These are phyloP conservation scores for Monoraphidium neglectum DNA, from an alignment of 139 green algal genomes.

Conservation along the genomic window DNA sequence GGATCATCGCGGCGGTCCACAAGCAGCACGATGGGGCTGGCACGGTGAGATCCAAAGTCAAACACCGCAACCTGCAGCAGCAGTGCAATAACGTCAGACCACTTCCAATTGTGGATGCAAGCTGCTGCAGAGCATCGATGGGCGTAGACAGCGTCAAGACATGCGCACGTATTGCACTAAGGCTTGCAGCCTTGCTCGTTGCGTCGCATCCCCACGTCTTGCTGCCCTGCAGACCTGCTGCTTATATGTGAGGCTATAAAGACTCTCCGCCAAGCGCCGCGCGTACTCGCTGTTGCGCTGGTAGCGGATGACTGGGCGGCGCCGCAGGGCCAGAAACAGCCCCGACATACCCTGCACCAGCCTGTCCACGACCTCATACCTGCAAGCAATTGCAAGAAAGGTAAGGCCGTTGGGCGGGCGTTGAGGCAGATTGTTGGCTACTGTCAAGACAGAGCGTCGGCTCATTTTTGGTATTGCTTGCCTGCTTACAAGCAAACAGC, in stretches of 20 bases:
- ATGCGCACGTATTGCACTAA: background rate
- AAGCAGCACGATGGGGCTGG: constrained; percentile 76
- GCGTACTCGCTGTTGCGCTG: constrained; percentile 72
- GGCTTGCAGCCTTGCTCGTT: background rate
- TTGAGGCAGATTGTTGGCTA: no score
- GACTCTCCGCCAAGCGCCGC: constrained; percentile 66
- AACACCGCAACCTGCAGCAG: constrained; percentile 67
- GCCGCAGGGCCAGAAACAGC: constrained; percentile 76
- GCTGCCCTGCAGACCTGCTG: constrained; percentile 45
- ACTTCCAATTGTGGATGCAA: background rate
- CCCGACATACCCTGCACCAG: constrained; percentile 83
- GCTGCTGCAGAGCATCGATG: background rate
- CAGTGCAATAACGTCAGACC: no score
- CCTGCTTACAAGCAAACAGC: no score
- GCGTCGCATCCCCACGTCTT: no score
- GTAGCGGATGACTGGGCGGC: constrained; percentile 84
- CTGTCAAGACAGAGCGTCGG: no score
- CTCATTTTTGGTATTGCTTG: no score
- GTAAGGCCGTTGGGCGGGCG: no score
- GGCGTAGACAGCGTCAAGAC: background rate
- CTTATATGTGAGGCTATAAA: constrained; percentile 76
- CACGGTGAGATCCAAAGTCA: constrained; percentile 75
- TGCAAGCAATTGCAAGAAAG: no score
- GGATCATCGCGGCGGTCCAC: constrained; percentile 88
- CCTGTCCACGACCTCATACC: constrained; percentile 58